Base-by-base conservation (phyloP, 2,329 filamentous ascomycete genomes). In the Clarireedia sp. region DNA sequence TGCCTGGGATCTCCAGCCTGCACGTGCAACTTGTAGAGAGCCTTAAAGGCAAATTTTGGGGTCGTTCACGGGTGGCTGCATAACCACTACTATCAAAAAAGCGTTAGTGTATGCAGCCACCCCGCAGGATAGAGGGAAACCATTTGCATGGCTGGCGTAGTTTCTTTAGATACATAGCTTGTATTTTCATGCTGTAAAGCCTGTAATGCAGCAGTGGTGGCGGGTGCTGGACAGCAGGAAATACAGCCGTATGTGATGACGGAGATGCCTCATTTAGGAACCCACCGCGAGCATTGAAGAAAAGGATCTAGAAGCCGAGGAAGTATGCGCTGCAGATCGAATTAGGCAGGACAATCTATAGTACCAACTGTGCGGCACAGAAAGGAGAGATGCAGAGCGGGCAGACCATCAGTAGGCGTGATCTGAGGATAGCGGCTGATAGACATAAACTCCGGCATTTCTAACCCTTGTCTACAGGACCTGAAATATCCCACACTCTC, bases 131-230 rank as follows among this genome's bases (percentile, higher is more conserved):
- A 33, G 9, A 9, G 14, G n/a, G n/a, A n/a, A 40, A 43, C 59
- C 62, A 57, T 40, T 40, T 48, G 59, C 62, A 59, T 47, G 62
- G 63, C 29, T 33, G 29, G 29, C 9, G 12, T 9, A 33, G 26
- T 36, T 37, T 37, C 50, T 52, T 38, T 17, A 48, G 47, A 47
- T 23, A 26, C 45, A 41, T 37, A 47, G 21, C 19, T 19, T 14
- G 41, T 48, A 44, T 24, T 26, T 37, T 26, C 24, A 26, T 26
- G 24, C 24, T 48, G 50, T 47, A 47, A 24, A 29, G 14, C 19
- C 38, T 47, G 21, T 10, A 41, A 26, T 54, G 33, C 44, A 54
- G 33, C n/a, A 19, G 10, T 33, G 29, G 29, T 33, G 51, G 19
- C 47, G n/a, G 45, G 23, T 23, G 29, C 23, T 53, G 50, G 10